Base-by-base conservation (phyloP, 805 yeast genomes). In the Torulaspora delbrueckii region DNA sequence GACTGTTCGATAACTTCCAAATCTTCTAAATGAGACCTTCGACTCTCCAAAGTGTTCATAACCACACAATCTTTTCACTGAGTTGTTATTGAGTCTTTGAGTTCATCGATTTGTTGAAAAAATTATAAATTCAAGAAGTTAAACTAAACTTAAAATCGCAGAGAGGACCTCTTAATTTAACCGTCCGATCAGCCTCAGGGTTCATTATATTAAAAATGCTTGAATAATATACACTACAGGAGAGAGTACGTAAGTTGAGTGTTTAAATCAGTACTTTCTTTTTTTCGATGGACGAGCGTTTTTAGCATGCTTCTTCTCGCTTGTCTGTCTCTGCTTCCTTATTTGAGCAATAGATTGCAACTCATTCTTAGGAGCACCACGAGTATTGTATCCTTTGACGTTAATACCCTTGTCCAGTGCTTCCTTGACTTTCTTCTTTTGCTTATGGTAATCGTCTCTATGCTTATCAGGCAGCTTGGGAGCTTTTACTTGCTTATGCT, bases 401-500 rank as follows among this genome's bases (percentile, higher is more conserved):
- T 65, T 62, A 25, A 78, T 63, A 39, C 97, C 97, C 40, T 79
- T 71, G 8, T 82, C 95, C 47, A 82, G 59, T 2, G 98, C 98
- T 55, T 78, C 79, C 43, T 78, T 79, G 40, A 86, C 91, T 69
- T 85, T 83, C 71, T 81, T 81, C 78, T 85, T 81, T 64, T 91
- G 96, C 53, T 74, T 74, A 48, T 80, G 76, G 68, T 78, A 93
- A 67, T 93, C 90, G 60, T 90, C 96, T 69, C 98, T 80, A 55
- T 72, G 80, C 67, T 78, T 88, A 60, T 89, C 97, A n/a, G 99
- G 96, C 33, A 82, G 68, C 61, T 81, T 86, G 33, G 99, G 99
- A 2, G 96, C 90, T 50, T 77, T 76, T 38, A 70, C 71, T 59
- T 77, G 78, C 51, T 81, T 80, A 63, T 93, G 98, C 66, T 80